phyloP scores from a whole-genome alignment of 495 filamentous ascomycete species.

The Tuber microsphaerosporum region DNA sequence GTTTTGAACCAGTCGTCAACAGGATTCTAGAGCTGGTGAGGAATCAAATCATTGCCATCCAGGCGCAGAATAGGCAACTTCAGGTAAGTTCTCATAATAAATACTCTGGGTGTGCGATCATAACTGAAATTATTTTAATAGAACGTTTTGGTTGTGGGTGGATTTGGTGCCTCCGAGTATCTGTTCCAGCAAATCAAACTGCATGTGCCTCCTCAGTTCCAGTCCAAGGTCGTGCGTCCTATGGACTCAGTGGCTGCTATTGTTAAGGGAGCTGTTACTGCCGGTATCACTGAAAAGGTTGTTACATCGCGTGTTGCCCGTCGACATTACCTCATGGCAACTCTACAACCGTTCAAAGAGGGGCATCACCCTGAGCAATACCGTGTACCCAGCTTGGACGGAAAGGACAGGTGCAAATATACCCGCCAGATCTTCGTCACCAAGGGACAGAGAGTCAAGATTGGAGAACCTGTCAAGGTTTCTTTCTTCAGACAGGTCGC shows the following conservation, averaged over 20 bases:
- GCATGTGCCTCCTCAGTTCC: conserved; percentile 70
- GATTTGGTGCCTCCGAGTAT: conserved; percentile 74
- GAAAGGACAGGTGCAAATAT: conserved; percentile 97
- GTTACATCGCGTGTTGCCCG: conserved; percentile 96
- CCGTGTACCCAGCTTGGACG: conserved; percentile 90
- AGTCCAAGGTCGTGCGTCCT: conserved; percentile 71
- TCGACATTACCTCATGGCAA: conserved; percentile 98
- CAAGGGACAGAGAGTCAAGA: conserved; percentile 97
- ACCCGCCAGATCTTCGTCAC: conserved; percentile 98
- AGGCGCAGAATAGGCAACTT: conserved; percentile 63
- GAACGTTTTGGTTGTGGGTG: conserved; percentile 73
- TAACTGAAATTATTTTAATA: conserved; percentile 41
- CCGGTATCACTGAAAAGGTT: conserved; percentile 93
- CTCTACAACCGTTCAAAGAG: conserved; percentile 96
- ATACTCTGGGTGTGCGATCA: conserved; percentile 8
- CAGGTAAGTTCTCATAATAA: conserved; percentile 50
- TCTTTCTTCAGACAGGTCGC: conserved; percentile 98
- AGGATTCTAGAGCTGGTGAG: conserved; percentile 68
- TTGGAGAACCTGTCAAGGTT: conserved; percentile 97
- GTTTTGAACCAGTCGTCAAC: conserved; percentile 73
- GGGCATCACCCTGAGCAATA: conserved; percentile 97
- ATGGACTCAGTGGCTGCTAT: conserved; percentile 80
- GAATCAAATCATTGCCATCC: conserved; percentile 76
- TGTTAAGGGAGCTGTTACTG: conserved; percentile 73
- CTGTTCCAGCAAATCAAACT: conserved; percentile 78